phyloP scores from a whole-genome alignment of 106 monocot species.

The Dendrobium catenatum region DNA sequence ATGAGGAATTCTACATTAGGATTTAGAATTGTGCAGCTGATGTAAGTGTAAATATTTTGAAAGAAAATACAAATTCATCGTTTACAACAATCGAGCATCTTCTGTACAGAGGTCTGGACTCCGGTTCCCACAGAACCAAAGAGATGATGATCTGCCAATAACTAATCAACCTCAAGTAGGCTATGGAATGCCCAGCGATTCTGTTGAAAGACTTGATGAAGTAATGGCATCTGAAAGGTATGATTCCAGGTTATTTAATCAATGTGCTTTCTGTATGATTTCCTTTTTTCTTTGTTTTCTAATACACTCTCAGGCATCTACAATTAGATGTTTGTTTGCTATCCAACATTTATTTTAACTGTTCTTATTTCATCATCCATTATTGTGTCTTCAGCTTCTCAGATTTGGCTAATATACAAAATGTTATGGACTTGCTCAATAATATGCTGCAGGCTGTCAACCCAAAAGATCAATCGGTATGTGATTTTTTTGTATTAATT shows the following conservation, averaged over 20 bases:
- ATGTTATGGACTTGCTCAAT: slow-evolving; percentile 42
- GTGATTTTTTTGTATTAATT: not conserved
- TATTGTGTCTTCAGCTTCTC: slow-evolving; percentile 26
- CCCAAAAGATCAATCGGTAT: slow-evolving; percentile 41
- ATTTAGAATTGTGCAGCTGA: not conserved
- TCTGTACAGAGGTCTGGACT: slow-evolving; percentile 57
- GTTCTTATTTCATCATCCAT: slow-evolving; percentile 1
- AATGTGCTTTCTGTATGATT: not conserved
- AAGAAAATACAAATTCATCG: not conserved
- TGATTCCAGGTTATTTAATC: slow-evolving; percentile 35
- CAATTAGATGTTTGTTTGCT: not conserved
- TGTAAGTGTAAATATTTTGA: not conserved
- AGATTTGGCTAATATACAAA: slow-evolving; percentile 43
- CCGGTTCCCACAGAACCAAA: slow-evolving; percentile 42
- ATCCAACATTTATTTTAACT: not conserved
- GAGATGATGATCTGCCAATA: slow-evolving; percentile 24
- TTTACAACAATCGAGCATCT: not conserved
- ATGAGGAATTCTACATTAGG: no score
- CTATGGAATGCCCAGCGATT: slow-evolving; percentile 32
- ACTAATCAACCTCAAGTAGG: slow-evolving; percentile 14
- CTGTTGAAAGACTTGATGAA: slow-evolving; percentile 41
- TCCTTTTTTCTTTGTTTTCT: not conserved
- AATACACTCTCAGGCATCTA: not conserved
- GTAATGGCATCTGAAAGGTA: slow-evolving; percentile 42
- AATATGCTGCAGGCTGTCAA: slow-evolving; percentile 68